A percentile compares a stretch with the other conserved stretches of the same genome.
These are phyloP conservation scores for Udeniomyces megalosporus DNA, from an alignment of 768 basidiomycete species.

Conservation along the genomic window DNA sequence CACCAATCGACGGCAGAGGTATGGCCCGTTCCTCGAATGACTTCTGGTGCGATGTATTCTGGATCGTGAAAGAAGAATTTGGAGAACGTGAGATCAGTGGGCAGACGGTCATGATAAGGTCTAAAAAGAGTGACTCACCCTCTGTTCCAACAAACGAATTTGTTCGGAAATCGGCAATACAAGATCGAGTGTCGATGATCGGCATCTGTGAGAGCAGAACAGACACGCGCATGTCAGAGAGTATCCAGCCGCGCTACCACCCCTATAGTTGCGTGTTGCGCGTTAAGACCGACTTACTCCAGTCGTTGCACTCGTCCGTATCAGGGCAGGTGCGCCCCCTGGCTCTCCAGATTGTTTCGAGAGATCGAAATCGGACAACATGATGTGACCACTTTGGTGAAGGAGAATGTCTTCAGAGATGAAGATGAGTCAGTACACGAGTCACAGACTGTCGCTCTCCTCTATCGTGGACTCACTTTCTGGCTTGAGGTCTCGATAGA, in stretches of 20 bases:
- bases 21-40: constrained; percentile 89
- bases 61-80: constrained; percentile 5
- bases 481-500: constrained; percentile 96
- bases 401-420: constrained; percentile 66
- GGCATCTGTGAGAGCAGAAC: constrained; percentile 43
- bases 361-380: constrained; percentile 98
- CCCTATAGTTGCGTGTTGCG: neutral
- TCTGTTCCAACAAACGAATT: constrained; percentile 99
- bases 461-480: constrained; percentile 57
- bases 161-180: constrained; percentile 92
- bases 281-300: constrained; percentile 48
- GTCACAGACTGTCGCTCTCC: too few species aligned
- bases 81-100: too few species aligned
- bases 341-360: constrained; percentile 85
- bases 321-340: constrained; percentile 68
- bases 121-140: constrained; percentile 44
- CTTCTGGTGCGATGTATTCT: constrained; percentile 99
- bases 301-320: constrained; percentile 69
- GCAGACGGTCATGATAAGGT: constrained; percentile 20
- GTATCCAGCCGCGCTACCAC: neutral
- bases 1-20: constrained; percentile 99
- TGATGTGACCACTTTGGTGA: constrained; percentile 96
- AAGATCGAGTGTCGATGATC: constrained; percentile 89
- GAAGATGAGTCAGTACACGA: constrained; percentile 1
- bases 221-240: constrained; percentile 15